A percentile compares a stretch with the other conserved stretches of the same genome.
phyloP scores from a whole-genome alignment of 805 yeast genomes.

The Tetrapisispora namnaoensis region DNA sequence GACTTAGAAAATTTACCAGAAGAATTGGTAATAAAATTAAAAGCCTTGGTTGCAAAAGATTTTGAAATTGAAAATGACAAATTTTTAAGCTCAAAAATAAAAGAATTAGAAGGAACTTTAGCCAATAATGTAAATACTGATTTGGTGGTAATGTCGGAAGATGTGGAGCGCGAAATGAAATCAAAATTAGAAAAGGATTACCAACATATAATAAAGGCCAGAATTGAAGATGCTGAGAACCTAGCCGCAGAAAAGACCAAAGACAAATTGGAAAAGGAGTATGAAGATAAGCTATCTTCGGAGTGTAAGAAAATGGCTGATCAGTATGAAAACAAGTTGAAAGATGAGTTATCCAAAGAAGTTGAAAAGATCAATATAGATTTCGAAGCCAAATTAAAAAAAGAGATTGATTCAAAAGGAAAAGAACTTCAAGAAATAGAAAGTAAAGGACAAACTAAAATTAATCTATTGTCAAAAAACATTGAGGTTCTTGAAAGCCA shows the following conservation, averaged over 20 bases:
- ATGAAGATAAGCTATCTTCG: slow-evolving; percentile 38
- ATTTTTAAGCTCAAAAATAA: background rate
- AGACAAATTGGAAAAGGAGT: slow-evolving; percentile 41
- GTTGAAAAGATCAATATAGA: slow-evolving; percentile 4
- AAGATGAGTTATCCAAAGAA: slow-evolving; percentile 10
- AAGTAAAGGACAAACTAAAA: slow-evolving; percentile 25
- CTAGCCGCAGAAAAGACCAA: slow-evolving; percentile 37
- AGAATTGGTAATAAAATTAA: slow-evolving; percentile 2
- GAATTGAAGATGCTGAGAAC: slow-evolving; percentile 32
- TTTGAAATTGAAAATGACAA: slow-evolving; percentile 18
- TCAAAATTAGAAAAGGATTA: slow-evolving; percentile 31
- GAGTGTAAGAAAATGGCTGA: slow-evolving; percentile 7
- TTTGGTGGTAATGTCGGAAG: slow-evolving; percentile 4
- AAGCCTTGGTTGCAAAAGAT: slow-evolving; percentile 14
- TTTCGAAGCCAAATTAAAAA: slow-evolving; percentile 25
- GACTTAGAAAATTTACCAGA: background rate
- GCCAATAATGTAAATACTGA: slow-evolving; percentile 8
- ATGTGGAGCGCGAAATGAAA: slow-evolving; percentile 6
- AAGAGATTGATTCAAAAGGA: slow-evolving; percentile 22
- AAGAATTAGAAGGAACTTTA: slow-evolving; percentile 12
- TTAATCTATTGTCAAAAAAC: slow-evolving; percentile 23
- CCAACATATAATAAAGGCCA: slow-evolving; percentile 19
- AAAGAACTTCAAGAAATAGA: slow-evolving; percentile 25
- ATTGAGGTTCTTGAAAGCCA: slow-evolving; percentile 23
- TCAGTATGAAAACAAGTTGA: slow-evolving; percentile 6